A percentile compares a stretch with the other conserved stretches of the same genome.
phyloP scores from a whole-genome alignment of 108 stramenopile species.

The Thalassiosira profunda region DNA sequence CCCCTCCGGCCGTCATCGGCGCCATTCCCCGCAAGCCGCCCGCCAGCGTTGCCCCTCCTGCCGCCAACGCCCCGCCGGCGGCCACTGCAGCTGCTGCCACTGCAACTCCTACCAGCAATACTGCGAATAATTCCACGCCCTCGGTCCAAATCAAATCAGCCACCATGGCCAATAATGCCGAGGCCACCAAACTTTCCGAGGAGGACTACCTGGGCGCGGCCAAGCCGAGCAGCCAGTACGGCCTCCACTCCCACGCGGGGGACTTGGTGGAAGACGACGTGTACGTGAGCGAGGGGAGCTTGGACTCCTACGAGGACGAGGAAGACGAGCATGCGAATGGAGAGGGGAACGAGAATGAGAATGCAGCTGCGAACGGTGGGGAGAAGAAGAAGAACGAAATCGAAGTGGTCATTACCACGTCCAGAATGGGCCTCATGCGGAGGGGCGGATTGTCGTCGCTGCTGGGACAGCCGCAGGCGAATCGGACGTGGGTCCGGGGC shows the following conservation, averaged over 20 bases:
- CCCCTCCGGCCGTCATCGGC: background rate
- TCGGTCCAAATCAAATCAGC: constrained; percentile 28
- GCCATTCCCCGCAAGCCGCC: background rate
- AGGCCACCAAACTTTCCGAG: background rate
- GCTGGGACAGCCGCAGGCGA: constrained; percentile 58
- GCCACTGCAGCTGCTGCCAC: constrained; percentile 3
- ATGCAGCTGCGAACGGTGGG: constrained; percentile 2
- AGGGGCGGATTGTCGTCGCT: constrained; percentile 54
- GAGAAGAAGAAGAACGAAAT: background rate
- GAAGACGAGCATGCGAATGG: background rate
- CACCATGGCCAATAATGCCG: constrained; percentile 4
- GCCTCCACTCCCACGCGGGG: constrained; percentile 77
- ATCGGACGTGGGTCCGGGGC: constrained; percentile 81
- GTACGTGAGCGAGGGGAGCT: constrained; percentile 74
- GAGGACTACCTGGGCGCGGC: constrained; percentile 33
- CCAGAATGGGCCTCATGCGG: constrained; percentile 88
- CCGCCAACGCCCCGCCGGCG: background rate
- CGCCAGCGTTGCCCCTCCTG: constrained; percentile 2
- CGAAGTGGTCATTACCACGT: constrained; percentile 73
- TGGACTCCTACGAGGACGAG: constrained; percentile 2
- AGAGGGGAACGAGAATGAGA: constrained; percentile 19
- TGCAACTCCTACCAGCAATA: background rate
- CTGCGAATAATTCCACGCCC: background rate
- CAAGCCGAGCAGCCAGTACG: constrained; percentile 49
- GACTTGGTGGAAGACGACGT: constrained; percentile 83